Conservation (phyloP, 192 early-diverging fungal species). For the Backusella australiensis region DNA sequence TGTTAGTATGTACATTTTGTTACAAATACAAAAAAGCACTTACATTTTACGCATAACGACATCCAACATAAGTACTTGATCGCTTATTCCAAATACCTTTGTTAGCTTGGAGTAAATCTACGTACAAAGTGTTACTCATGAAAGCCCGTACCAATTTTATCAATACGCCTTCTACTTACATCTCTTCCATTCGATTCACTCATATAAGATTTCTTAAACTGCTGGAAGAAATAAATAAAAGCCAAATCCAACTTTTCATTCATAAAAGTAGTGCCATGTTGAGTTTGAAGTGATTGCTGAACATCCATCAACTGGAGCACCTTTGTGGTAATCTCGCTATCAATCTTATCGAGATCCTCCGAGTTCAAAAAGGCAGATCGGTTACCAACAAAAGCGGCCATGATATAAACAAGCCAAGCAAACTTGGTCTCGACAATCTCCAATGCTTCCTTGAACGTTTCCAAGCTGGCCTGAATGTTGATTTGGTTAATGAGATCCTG, state of each 20-base stretch:
- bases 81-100: conserved; percentile 65
- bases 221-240: conserved; percentile 75
- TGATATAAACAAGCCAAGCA: conserved; percentile 81
- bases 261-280: conserved; percentile 44
- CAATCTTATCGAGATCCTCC: conserved; percentile 77
- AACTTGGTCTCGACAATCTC: conserved; percentile 62
- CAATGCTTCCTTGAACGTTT: conserved; percentile 46
- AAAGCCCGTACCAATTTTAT: background rate
- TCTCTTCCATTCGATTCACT: conserved; percentile 64
- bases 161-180: conserved; percentile 6
- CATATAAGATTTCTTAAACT: conserved; percentile 80
- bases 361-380: conserved; percentile 61
- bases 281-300: conserved; percentile 55
- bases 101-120: conserved; percentile 66
- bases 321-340: conserved; percentile 72
- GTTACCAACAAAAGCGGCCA: conserved; percentile 64
- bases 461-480: conserved; percentile 7
- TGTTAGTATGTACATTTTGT: background rate
- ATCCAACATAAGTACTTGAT: conserved; percentile 59
- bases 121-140: background rate
- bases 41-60: conserved; percentile 67
- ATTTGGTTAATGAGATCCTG: conserved; percentile 32
- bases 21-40: background rate
- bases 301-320: conserved; percentile 71
- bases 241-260: conserved; percentile 73